A percentile compares a stretch with the other conserved stretches of the same genome.
Evolutionary conservation across 352 stramenopile genomes (phyloP).

Genomic region (Phytophthora brassicae): DNA sequence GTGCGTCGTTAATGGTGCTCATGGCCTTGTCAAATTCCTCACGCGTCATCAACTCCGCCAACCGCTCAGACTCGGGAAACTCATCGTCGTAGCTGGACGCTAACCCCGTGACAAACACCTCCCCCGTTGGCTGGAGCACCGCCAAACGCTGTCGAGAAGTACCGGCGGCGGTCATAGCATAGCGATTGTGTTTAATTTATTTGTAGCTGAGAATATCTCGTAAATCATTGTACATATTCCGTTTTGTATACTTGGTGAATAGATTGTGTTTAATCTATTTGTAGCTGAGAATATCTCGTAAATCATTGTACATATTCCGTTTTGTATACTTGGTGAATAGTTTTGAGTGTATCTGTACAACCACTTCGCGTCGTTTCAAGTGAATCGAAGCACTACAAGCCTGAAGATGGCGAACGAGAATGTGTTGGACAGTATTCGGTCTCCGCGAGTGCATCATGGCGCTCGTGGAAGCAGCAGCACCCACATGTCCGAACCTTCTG

Average conservation of each 20-base stretch:
- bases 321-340: constrained; percentile 1
- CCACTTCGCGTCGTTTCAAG: constrained; percentile 27
- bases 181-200: too few species aligned
- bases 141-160: constrained; percentile 38
- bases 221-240: background rate
- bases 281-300: constrained; percentile 18
- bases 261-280: too few species aligned
- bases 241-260: background rate
- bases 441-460: constrained; percentile 47
- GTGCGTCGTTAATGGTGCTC: constrained; percentile 77
- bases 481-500: constrained; percentile 45
- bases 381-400: background rate
- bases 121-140: constrained; percentile 59
- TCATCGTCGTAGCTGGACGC: constrained; percentile 76
- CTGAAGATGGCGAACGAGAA: constrained; percentile 22
- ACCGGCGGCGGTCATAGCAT: constrained; percentile 8
- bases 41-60: constrained; percentile 50
- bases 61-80: constrained; percentile 47
- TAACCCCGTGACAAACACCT: constrained; percentile 81
- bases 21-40: constrained; percentile 70
- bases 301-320: background rate
- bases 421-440: constrained; percentile 55
- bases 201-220: constrained; percentile 19
- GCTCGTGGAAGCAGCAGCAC: constrained; percentile 13
- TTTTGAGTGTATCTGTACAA: background rate